Base-by-base conservation (phyloP, 345 rosid species). In the Hevea brasiliensis region DNA sequence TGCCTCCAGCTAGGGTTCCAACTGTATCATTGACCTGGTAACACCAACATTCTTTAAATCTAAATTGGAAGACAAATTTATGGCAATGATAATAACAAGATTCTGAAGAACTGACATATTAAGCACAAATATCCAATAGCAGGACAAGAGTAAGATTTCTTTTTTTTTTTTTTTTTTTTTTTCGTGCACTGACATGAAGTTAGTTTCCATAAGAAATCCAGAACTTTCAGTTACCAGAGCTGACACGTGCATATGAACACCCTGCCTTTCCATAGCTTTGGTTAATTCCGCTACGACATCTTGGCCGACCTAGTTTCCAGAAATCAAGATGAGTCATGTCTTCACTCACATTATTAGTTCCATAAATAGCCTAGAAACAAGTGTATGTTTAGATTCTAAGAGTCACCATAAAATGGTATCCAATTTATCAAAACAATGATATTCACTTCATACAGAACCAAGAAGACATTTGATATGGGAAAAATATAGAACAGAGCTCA, bases 1-100 rank as follows among this genome's bases (percentile, higher is more conserved):
- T 85, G 64, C 96, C 98, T 67, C 98, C 97, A 0, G 99, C 99
- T n/a, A 95, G 88, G 73, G 98, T 95, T 74, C 99, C 99, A 29
- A 95, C 88, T 0, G 99, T 91, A 78, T 95, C 99, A 84, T 95
- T 95, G 70, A 95, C 97, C 99, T 95, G 72, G 58, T 72, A n/a
- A n/a, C n/a, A 77, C 76, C 67, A 70, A 20, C 40, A 47, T 4
- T 53, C 27, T 47, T 35, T 67, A 73, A 50, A 4, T 42, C 35
- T 24, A 20, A 29, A 64, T 54, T 24, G 24, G 21, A 3, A 27
- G 32, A 18, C 2, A 44, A 21, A 0, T 26, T 44, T 4, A 51
- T 48, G 23, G 26, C 11, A 24, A 35, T 32, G 37, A 32, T 32
- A 2, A 32, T 6, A 11, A 29, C 6, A 20, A 29, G 4, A 35